A percentile compares a stretch with the other conserved stretches of the same genome.
phyloP scores from a whole-genome alignment of 495 filamentous ascomycete genomes.

The Friedmanniomyces simplex region DNA sequence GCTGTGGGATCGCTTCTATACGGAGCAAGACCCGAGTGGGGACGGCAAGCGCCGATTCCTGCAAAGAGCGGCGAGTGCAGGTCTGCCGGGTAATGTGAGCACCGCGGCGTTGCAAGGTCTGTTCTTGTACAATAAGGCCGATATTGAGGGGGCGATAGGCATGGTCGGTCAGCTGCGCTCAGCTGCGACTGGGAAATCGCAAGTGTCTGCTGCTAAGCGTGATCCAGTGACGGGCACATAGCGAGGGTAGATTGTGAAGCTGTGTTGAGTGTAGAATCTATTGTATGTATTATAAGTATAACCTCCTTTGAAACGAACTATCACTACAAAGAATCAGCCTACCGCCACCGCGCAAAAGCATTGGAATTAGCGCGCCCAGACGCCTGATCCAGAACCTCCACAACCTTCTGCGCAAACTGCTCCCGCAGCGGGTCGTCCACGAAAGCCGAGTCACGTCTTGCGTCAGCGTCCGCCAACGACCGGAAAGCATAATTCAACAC shows the following conservation, averaged over 20 bases:
- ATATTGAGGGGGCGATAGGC: slow-evolving; percentile 75
- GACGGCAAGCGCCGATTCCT: slow-evolving; percentile 41
- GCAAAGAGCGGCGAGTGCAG: slow-evolving; percentile 40
- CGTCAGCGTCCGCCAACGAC: slow-evolving; percentile 18
- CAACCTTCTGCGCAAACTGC: slow-evolving; percentile 33
- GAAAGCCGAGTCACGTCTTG: slow-evolving; percentile 21
- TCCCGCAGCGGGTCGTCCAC: slow-evolving; percentile 34
- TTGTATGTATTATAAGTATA: neutral
- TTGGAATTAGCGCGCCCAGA: neutral
- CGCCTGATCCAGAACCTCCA: slow-evolving; percentile 31
- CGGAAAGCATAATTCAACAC: slow-evolving; percentile 26
- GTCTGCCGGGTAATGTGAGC: slow-evolving; percentile 54
- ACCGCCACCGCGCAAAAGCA: neutral
- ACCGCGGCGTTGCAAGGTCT: slow-evolving; percentile 85
- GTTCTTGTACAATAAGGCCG: slow-evolving; percentile 86
- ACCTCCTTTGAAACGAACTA: neutral
- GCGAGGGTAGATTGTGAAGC: neutral
- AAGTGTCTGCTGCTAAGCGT: neutral
- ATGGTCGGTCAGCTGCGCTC: slow-evolving; percentile 50
- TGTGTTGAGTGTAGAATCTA: neutral
- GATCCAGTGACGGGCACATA: no score
- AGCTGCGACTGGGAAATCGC: neutral
- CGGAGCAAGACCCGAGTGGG: slow-evolving; percentile 59
- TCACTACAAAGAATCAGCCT: neutral
- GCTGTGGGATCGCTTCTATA: slow-evolving; percentile 94